phyloP scores from a whole-genome alignment of 306 rosid species.

The Rosa persica region DNA sequence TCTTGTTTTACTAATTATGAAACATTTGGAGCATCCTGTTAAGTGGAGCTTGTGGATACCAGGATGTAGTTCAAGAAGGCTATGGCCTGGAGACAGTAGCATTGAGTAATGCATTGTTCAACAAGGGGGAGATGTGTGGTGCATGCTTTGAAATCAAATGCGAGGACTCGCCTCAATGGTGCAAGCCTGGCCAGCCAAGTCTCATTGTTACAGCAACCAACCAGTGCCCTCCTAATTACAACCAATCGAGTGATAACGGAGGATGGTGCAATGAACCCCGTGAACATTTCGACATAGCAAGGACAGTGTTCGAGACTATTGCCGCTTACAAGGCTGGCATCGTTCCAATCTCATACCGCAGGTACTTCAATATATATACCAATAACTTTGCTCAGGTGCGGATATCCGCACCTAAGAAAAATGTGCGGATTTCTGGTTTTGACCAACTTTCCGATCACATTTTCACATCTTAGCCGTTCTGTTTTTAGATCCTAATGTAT shows the following conservation, averaged over 20 bases:
- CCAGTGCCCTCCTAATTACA: constrained; percentile 58
- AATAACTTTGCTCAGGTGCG: too few species aligned
- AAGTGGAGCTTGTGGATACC: constrained; percentile 89
- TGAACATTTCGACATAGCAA: constrained; percentile 76
- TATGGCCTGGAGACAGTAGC: constrained; percentile 72
- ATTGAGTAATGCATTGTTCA: constrained; percentile 61
- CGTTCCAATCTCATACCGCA: constrained; percentile 64
- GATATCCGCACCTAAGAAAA: too few species aligned
- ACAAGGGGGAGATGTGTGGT: constrained; percentile 58
- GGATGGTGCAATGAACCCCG: constrained; percentile 92
- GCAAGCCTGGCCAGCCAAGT: constrained; percentile 46
- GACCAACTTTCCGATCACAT: too few species aligned
- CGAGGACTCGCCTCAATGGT: constrained; percentile 38
- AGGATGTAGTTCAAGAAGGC: constrained; percentile 64
- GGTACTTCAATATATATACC: constrained; percentile 27
- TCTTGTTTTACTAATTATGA: neutral
- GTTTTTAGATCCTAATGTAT: too few species aligned
- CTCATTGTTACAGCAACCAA: constrained; percentile 68
- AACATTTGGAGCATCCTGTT: neutral
- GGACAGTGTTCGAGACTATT: constrained; percentile 53
- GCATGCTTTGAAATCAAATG: constrained; percentile 76
- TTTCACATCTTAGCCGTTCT: too few species aligned
- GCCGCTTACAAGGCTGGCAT: constrained; percentile 58
- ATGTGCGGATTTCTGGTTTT: too few species aligned
- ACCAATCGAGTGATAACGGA: constrained; percentile 40